A percentile compares a stretch with the other conserved stretches of the same genome.
Evolutionary conservation across 768 basidiomycete species (phyloP).

Genomic region (Trametes elegans): DNA sequence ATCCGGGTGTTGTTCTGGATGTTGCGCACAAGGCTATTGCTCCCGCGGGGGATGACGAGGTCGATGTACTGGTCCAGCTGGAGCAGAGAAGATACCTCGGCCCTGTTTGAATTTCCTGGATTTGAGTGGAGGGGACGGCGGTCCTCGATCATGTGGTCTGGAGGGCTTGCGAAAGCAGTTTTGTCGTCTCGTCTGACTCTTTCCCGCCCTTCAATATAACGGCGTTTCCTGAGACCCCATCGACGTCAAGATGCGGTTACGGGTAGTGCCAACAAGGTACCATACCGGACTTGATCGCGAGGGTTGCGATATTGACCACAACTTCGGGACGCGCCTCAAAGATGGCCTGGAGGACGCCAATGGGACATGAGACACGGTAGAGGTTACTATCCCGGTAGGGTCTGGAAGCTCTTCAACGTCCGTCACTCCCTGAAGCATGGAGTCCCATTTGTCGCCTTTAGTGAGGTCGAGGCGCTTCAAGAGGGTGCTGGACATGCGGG

Average conservation of each 20-base stretch:
- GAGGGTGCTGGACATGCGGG: slow-evolving; percentile 79
- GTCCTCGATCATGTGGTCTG: slow-evolving; percentile 73
- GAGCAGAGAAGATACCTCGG: slow-evolving; percentile 86
- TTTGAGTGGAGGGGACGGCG: slow-evolving; percentile 70
- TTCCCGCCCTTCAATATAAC: slow-evolving; percentile 98
- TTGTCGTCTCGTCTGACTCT: slow-evolving; percentile 82
- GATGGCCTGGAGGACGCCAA: slow-evolving; percentile 93
- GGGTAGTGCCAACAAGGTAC: slow-evolving; percentile 19
- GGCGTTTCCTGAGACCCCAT: slow-evolving; percentile 71
- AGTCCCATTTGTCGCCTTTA: slow-evolving; percentile 86
- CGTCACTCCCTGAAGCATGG: slow-evolving; percentile 86
- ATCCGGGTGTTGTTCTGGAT: slow-evolving; percentile 92
- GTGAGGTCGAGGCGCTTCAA: slow-evolving; percentile 83
- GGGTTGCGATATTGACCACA: slow-evolving; percentile 92
- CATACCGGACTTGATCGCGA: slow-evolving; percentile 96
- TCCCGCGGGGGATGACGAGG: slow-evolving; percentile 94
- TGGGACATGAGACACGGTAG: slow-evolving; percentile 93
- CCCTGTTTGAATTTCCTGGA: slow-evolving; percentile 90
- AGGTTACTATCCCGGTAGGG: slow-evolving; percentile 83
- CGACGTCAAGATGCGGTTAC: background rate
- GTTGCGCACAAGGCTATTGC: slow-evolving; percentile 82
- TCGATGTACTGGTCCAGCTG: slow-evolving; percentile 91
- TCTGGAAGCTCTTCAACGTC: slow-evolving; percentile 86
- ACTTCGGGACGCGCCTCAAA: slow-evolving; percentile 98
- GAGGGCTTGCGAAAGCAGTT: slow-evolving; percentile 76